Percentiles rank a stretch among this genome's conserved stretches.
These are phyloP conservation scores for Pyracantha coccinea DNA, from an alignment of 331 rosid genomes.

Conservation along the genomic window DNA sequence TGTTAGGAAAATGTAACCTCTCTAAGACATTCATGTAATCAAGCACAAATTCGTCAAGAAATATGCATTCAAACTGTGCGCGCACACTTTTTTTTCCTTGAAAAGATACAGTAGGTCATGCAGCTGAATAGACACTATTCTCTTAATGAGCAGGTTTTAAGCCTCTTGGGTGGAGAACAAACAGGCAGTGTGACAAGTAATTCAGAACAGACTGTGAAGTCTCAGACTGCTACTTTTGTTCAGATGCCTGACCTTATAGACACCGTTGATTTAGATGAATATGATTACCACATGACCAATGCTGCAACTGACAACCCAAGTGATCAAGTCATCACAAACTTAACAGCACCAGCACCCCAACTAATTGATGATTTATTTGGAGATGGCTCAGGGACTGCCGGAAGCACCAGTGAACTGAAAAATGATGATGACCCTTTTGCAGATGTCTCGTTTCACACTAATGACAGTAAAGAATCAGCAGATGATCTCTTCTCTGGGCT, in stretches of 20 bases:
- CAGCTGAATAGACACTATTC: neutral
- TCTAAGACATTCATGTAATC: too few relatives aligned
- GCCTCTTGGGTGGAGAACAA: conserved; percentile 69
- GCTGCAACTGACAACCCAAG: conserved; percentile 25
- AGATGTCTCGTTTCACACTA: conserved; percentile 73
- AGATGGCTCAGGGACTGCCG: conserved; percentile 37
- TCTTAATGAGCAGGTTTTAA: conserved; percentile 58
- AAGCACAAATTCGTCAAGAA: too few relatives aligned
- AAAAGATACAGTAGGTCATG: neutral
- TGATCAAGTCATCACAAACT: conserved; percentile 35
- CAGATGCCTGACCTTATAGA: conserved; percentile 87
- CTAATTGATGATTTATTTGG: conserved; percentile 89
- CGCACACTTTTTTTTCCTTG: neutral
- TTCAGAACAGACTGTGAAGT: conserved; percentile 47
- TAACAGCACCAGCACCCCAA: conserved; percentile 36
- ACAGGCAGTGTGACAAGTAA: conserved; percentile 24
- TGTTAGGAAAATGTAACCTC: neutral
- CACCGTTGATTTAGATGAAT: conserved; percentile 48
- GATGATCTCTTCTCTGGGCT: conserved; percentile 85
- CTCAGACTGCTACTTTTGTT: conserved; percentile 25
- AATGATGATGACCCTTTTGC: conserved; percentile 86
- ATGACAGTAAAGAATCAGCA: conserved; percentile 43
- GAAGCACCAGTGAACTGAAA: conserved; percentile 36
- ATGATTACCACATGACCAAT: conserved; percentile 19
- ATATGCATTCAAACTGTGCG: too few relatives aligned